These are phyloP conservation scores for Pythium rhizo-oryzae DNA, from an alignment of 352 stramenopile genomes.

Conservation along the genomic window DNA sequence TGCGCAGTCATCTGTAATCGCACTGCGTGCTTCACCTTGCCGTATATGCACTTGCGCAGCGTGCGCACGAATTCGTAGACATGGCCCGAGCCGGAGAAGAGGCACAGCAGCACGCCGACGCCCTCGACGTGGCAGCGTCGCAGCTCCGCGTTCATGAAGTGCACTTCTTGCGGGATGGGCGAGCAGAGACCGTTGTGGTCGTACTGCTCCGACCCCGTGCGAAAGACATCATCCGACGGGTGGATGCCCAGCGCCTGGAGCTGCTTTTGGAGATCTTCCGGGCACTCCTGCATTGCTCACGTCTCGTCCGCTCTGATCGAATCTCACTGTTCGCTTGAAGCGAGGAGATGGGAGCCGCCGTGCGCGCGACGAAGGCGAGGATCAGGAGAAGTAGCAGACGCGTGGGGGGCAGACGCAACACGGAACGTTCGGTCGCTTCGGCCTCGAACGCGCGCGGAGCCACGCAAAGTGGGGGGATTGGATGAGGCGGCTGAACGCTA, in stretches of 20 bases:
- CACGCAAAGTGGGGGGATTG: too few species aligned
- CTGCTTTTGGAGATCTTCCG: constrained; percentile 75
- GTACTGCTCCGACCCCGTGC: constrained; percentile 72
- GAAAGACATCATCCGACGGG: constrained; percentile 81
- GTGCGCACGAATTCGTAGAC: constrained; percentile 89
- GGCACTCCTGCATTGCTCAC: constrained; percentile 48
- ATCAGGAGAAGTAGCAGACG: too few species aligned
- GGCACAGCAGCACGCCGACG: constrained; percentile 70
- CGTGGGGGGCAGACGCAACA: too few species aligned
- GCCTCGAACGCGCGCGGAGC: too few species aligned
- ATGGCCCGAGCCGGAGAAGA: constrained; percentile 80
- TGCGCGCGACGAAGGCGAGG: too few species aligned
- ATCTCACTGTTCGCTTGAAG: too few species aligned
- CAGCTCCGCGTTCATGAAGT: constrained; percentile 87
- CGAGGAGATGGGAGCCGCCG: too few species aligned
- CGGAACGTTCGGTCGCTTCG: too few species aligned
- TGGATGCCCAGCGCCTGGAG: constrained; percentile 82
- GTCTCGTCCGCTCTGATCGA: background rate
- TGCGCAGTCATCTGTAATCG: constrained; percentile 75
- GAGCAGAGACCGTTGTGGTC: constrained; percentile 82
- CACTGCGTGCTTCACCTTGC: constrained; percentile 88
- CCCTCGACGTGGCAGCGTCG: constrained; percentile 75
- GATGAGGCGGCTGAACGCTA: too few species aligned
- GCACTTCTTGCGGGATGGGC: constrained; percentile 85
- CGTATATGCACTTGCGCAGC: constrained; percentile 88